Percentiles rank a stretch among this genome's conserved stretches.
These are phyloP conservation scores for Xylaria nigripes DNA, from an alignment of 495 filamentous ascomycete species.

Conservation along the genomic window DNA sequence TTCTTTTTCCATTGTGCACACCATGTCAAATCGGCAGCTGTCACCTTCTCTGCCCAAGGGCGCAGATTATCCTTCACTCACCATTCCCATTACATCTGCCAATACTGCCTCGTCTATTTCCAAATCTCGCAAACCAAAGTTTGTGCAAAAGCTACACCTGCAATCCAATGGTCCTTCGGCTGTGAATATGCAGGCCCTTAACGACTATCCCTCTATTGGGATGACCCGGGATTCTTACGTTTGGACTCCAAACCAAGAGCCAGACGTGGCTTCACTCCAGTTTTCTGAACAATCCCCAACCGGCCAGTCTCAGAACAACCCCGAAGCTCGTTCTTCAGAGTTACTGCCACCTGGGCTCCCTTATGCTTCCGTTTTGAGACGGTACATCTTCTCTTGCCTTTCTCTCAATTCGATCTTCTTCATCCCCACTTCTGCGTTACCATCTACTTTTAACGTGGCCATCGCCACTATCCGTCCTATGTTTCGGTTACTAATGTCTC, in stretches of 20 bases:
- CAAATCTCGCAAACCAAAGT: slow-evolving; percentile 12
- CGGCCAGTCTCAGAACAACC: background rate
- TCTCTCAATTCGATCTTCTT: background rate
- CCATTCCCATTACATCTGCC: background rate
- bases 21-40: background rate
- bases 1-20: background rate
- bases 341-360: slow-evolving; percentile 2
- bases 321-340: background rate
- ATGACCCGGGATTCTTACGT: background rate
- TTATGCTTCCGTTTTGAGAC: slow-evolving; percentile 7
- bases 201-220: background rate
- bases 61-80: background rate
- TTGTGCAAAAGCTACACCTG: slow-evolving; percentile 8
- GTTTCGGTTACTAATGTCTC: slow-evolving; percentile 11
- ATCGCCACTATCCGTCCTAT: background rate
- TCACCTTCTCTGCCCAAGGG: background rate
- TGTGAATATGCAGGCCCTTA: background rate
- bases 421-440: background rate
- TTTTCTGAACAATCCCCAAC: background rate
- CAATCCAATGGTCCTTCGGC: slow-evolving; percentile 7
- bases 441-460: background rate
- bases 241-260: background rate
- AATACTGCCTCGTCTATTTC: background rate
- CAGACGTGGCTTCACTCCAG: slow-evolving; percentile 1
- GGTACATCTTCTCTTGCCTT: slow-evolving; percentile 4